These are phyloP conservation scores for Plasmopara muralis DNA, from an alignment of 352 stramenopile species.

Conservation along the genomic window DNA sequence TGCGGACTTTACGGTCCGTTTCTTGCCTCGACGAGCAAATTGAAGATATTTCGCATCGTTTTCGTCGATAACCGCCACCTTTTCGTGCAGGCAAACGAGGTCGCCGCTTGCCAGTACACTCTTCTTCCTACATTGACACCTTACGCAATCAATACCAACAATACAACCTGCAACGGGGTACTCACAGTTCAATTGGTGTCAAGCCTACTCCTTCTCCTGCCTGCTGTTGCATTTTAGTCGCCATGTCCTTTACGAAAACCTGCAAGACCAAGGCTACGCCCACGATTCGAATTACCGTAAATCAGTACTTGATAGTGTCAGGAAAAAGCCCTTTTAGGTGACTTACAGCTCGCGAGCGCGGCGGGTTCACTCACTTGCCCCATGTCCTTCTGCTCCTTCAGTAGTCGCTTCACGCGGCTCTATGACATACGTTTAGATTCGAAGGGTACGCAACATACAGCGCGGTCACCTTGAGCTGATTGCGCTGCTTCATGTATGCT, in stretches of 20 bases:
- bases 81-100: slow-evolving; percentile 47
- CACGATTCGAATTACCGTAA: background rate
- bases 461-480: slow-evolving; percentile 47
- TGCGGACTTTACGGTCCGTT: slow-evolving; percentile 11
- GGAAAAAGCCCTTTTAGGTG: background rate
- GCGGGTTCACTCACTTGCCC: slow-evolving; percentile 53
- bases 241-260: slow-evolving; percentile 55
- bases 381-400: slow-evolving; percentile 67
- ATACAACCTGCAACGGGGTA: slow-evolving; percentile 6
- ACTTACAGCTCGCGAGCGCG: slow-evolving; percentile 38
- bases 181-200: slow-evolving; percentile 60
- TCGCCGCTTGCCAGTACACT: slow-evolving; percentile 34
- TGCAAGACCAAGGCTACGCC: slow-evolving; percentile 43
- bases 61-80: slow-evolving; percentile 53
- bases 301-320: slow-evolving; percentile 1
- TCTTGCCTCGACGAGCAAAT: slow-evolving; percentile 20
- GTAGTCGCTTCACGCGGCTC: slow-evolving; percentile 59
- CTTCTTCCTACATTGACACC: slow-evolving; percentile 37
- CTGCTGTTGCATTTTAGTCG: slow-evolving; percentile 32
- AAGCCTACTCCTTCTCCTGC: slow-evolving; percentile 17
- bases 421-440: slow-evolving; percentile 9
- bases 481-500: slow-evolving; percentile 27
- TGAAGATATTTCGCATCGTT: slow-evolving; percentile 56
- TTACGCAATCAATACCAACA: background rate
- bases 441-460: background rate